Evolutionary conservation across 169 alveolate species (phyloP).

Genomic region (Ichthyophthirius multifiliis): DNA sequence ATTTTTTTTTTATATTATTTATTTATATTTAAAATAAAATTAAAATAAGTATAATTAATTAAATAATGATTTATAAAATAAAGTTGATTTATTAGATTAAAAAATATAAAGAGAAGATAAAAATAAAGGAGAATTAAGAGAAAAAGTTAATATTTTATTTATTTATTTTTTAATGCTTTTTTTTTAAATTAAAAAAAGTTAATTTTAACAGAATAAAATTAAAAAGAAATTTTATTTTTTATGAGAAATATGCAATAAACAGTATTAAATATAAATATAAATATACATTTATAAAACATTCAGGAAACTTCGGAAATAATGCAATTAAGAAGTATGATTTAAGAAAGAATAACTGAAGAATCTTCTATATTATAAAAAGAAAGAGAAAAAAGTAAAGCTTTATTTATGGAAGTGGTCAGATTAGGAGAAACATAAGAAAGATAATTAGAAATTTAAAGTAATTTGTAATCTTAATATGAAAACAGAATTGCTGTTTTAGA

Average conservation of each 20-base stretch:
- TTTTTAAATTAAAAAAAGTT: neutral
- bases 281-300: neutral
- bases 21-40: neutral
- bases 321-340: constrained; percentile 24
- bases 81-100: neutral
- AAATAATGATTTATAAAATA: neutral
- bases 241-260: constrained; percentile 8
- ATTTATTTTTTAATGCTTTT: neutral
- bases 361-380: constrained; percentile 3
- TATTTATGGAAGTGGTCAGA: constrained; percentile 44
- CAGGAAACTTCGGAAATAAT: constrained; percentile 25
- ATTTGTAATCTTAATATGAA: constrained; percentile 2
- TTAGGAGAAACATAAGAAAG: constrained; percentile 29
- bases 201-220: neutral
- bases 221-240: constrained; percentile 18
- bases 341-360: constrained; percentile 38
- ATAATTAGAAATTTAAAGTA: neutral
- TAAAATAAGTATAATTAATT: neutral
- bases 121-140: neutral
- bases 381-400: constrained; percentile 35
- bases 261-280: neutral
- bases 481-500: constrained; percentile 11
- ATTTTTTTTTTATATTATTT: neutral
- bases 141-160: neutral
- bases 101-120: constrained; percentile 5